These are phyloP conservation scores for Russula lepida DNA, from an alignment of 768 basidiomycete genomes.

Conservation along the genomic window DNA sequence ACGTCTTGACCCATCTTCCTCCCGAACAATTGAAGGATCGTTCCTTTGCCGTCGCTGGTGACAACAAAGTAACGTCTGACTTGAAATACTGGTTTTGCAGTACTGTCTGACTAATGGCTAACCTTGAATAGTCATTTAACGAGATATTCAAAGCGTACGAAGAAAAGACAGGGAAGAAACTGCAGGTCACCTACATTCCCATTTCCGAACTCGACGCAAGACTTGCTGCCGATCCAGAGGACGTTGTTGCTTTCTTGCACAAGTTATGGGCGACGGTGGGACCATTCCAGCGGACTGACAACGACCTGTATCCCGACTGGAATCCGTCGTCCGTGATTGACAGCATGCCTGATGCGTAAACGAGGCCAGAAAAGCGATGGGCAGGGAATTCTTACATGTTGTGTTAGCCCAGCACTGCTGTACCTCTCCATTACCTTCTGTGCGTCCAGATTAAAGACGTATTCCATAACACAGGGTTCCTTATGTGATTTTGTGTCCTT, in stretches of 20 bases:
- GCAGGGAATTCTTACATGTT: neutral
- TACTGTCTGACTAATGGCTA: neutral
- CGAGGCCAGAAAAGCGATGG: neutral
- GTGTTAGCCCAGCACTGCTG: neutral
- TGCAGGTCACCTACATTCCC: slow-evolving; percentile 16
- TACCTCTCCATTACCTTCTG: neutral
- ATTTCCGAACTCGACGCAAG: slow-evolving; percentile 10
- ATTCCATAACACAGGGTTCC: no score
- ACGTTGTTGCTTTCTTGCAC: neutral
- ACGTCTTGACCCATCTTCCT: neutral
- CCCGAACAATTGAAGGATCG: neutral
- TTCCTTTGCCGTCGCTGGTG: neutral
- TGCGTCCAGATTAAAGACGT: neutral
- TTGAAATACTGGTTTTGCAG: neutral
- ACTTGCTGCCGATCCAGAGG: slow-evolving; percentile 6
- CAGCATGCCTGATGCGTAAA: neutral
- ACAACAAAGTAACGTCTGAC: neutral
- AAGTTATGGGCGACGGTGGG: slow-evolving; percentile 5
- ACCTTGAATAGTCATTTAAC: slow-evolving; percentile 14
- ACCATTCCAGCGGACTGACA: neutral
- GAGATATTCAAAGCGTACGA: slow-evolving; percentile 18
- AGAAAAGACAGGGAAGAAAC: slow-evolving; percentile 14
- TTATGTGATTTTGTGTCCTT: no score
- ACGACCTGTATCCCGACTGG: slow-evolving; percentile 21
- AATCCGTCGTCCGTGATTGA: slow-evolving; percentile 19